phyloP scores from a whole-genome alignment of 1,284 basidiomycete species.

The Puccinia hordei region DNA sequence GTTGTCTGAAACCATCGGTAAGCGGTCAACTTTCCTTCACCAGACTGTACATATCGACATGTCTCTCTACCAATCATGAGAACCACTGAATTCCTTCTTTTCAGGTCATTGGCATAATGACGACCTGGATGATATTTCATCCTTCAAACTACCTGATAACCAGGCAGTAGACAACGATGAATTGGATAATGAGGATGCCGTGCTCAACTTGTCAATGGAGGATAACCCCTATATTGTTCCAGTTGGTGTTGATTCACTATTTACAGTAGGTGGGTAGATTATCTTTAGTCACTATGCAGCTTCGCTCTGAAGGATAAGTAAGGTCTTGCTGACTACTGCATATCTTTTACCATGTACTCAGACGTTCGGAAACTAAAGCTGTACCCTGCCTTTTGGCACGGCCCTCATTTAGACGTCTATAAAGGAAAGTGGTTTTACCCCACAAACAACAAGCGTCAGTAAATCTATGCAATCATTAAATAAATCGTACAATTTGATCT shows the following conservation, averaged over 20 bases:
- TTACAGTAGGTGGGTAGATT: constrained; percentile 54
- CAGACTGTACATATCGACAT: neutral
- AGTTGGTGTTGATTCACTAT: constrained; percentile 57
- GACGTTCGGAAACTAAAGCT: constrained; percentile 40
- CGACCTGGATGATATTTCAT: neutral
- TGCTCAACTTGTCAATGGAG: constrained; percentile 42
- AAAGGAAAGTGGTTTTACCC: constrained; percentile 50
- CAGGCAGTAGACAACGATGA: constrained; percentile 16
- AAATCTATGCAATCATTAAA: neutral
- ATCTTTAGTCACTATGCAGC: neutral
- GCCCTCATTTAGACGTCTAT: constrained; percentile 38
- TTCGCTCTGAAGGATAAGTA: too few species aligned
- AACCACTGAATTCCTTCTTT: neutral
- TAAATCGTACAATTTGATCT: neutral
- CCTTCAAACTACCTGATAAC: neutral
- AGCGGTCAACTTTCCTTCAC: neutral
- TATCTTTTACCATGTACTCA: neutral
- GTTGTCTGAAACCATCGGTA: constrained; percentile 5
- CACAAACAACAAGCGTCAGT: constrained; percentile 54
- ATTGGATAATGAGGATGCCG: constrained; percentile 26
- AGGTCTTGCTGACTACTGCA: neutral
- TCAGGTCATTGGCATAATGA: neutral
- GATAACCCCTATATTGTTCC: constrained; percentile 54
- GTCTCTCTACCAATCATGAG: neutral
- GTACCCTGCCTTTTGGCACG: constrained; percentile 49